Evolutionary conservation across 257 asterid genomes (phyloP), one percentile per base, ranked within the genome.

Genomic region (Coffea eugenioides): DNA sequence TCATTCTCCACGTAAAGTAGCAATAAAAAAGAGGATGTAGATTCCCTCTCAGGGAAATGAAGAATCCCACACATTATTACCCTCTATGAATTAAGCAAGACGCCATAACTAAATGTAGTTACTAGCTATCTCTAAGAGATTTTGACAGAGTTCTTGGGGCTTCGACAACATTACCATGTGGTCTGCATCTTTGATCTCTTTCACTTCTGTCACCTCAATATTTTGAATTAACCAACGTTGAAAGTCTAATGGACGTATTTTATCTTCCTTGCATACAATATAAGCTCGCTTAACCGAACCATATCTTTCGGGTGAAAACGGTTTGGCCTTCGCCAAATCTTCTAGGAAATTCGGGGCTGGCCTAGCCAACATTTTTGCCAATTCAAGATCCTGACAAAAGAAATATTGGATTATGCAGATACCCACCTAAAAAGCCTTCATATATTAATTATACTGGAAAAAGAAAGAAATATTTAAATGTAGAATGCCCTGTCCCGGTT

Each of bases 121-220:
- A 21, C 69, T 20, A 41, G 80, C 80, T 18, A 76, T 81, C 14
- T 68, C 80, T 70, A 56, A 41, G 6, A 81, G 64, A 76, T 46
- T 49, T 43, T 48, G 70, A 69, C 27, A 68, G 14, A 81, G 51
- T 25, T 81, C 67, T 16, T 69, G 72, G 36, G 84, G 80, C 34
- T 61, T 81, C 31, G 84, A 81, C 10, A 81, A 34, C 84, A 81
- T 76, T 15, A 51, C 71, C 85, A 82, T 82, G 56, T 82, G 85
- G 16, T 52, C 79, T 34, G 85, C 61, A 34, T 48, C 78, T 20
- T 10, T 13, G 10, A 77, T 52, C 36, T 25, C 61, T 36, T 46
- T 82, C 67, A 71, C 70, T 43, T 82, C 82, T n/a, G 67, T 36
- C 23, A 68, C 78, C 66, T 62, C 78, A 64, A 41, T 46, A 23